Percentiles rank a stretch among this genome's conserved stretches.
phyloP scores from a whole-genome alignment of 176 grass and related monocot species.

The Elaeis guineensis region DNA sequence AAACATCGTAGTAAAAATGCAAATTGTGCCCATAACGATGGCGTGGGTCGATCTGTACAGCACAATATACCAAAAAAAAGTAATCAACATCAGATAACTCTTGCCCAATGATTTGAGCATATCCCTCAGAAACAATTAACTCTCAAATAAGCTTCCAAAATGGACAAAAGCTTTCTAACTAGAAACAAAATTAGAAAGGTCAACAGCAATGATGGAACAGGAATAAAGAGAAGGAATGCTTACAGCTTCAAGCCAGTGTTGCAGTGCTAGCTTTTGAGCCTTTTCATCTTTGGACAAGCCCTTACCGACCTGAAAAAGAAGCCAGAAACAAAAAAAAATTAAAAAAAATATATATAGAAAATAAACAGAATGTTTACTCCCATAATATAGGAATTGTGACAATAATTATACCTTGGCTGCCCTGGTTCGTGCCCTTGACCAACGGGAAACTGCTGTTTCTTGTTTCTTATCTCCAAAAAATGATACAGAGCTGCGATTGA shows the following conservation, averaged over 20 bases:
- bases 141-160: too few relatives aligned
- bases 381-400: too few relatives aligned
- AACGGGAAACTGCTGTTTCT: constrained; percentile 64
- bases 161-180: too few relatives aligned
- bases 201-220: too few relatives aligned
- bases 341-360: too few relatives aligned
- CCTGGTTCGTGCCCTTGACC: constrained; percentile 61
- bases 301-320: constrained; percentile 61
- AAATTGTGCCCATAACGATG: constrained; percentile 96
- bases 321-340: background rate
- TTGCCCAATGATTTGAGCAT: too few relatives aligned
- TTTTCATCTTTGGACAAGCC: constrained; percentile 90
- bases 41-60: constrained; percentile 74
- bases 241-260: constrained; percentile 96
- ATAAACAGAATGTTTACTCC: too few relatives aligned
- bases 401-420: constrained; percentile 47
- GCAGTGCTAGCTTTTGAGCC: constrained; percentile 79
- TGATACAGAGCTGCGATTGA: constrained; percentile 63
- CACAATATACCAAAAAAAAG: background rate
- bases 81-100: background rate
- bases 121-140: too few relatives aligned
- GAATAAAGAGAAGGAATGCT: constrained; percentile 5
- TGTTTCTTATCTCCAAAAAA: constrained; percentile 72
- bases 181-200: too few relatives aligned
- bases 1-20: constrained; percentile 87